Evolutionary conservation across 2,329 filamentous ascomycete genomes (phyloP).

Genomic region (Cladosporium halotolerans): DNA sequence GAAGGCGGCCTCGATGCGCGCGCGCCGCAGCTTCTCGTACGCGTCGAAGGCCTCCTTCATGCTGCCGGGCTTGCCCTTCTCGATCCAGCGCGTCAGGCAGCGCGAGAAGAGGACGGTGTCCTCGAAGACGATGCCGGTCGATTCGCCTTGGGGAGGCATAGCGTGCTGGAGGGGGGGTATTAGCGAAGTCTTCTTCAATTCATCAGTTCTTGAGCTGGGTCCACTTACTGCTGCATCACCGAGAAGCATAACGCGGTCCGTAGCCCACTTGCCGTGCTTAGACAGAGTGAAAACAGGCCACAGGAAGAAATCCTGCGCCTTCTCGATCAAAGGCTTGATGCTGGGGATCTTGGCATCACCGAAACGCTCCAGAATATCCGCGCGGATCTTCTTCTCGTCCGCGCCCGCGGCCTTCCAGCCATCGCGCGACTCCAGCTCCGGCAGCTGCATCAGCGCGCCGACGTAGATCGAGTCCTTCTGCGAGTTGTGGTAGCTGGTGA

Average conservation of each 20-base stretch:
- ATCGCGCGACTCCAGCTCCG: constrained; percentile 37
- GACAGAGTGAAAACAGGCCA: constrained; percentile 43
- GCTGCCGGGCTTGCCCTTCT: constrained; percentile 30
- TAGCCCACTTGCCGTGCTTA: constrained; percentile 40
- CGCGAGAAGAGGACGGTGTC: constrained; percentile 46
- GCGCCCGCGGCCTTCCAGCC: constrained; percentile 41
- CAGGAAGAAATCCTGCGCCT: constrained; percentile 38
- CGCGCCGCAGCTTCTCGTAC: constrained; percentile 41
- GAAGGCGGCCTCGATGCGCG: constrained; percentile 41
- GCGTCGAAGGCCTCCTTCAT: constrained; percentile 43
- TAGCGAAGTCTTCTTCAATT: not conserved
- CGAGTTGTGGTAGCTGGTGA: constrained; percentile 36
- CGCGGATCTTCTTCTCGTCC: constrained; percentile 38
- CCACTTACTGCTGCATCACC: constrained; percentile 38
- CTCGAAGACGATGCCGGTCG: constrained; percentile 48
- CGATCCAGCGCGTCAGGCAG: constrained; percentile 38
- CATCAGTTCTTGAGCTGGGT: too few species aligned
- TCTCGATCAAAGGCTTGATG: constrained; percentile 35
- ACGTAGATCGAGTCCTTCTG: constrained; percentile 37
- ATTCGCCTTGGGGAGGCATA: constrained; percentile 48
- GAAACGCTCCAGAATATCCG: constrained; percentile 37
- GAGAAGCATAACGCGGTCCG: constrained; percentile 39
- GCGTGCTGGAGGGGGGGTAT: constrained; percentile 30
- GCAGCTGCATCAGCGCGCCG: constrained; percentile 40
- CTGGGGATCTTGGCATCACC: constrained; percentile 34